These are phyloP conservation scores for Plasmodium yoelii DNA, from an alignment of 169 alveolate species.

Conservation along the genomic window DNA sequence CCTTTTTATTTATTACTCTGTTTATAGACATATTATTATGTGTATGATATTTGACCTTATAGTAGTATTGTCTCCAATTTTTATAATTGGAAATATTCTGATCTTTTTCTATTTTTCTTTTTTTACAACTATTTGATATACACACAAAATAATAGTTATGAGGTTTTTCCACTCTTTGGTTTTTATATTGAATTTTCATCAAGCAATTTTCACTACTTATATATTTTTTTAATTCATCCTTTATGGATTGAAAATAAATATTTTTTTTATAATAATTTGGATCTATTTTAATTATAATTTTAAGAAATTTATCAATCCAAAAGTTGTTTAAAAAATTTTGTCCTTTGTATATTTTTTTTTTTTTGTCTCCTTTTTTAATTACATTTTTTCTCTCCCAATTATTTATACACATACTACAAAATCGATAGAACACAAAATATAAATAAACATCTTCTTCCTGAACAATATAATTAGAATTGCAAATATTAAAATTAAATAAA, in stretches of 20 bases:
- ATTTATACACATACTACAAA: neutral
- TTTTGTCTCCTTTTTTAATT: neutral
- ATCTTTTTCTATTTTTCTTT: neutral
- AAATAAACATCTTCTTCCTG: slow-evolving; percentile 6
- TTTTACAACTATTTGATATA: neutral
- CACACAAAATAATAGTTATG: neutral
- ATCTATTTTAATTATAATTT: neutral
- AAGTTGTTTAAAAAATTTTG: neutral
- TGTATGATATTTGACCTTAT: too few species aligned
- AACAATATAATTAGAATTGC: slow-evolving; percentile 14
- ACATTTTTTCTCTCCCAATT: neutral
- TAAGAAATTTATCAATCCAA: neutral
- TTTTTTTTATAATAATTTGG: neutral
- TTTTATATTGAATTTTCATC: neutral
- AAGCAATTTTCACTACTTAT: neutral
- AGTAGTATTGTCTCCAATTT: too few species aligned
- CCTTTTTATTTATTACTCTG: neutral
- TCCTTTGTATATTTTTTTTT: neutral
- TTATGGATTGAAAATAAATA: neutral
- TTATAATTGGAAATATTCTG: neutral
- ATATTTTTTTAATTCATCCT: neutral
- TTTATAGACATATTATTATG: slow-evolving; percentile 3
- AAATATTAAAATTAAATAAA: slow-evolving; percentile 25
- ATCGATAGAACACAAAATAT: slow-evolving; percentile 3
- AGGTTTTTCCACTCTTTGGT: neutral